Conservation (phyloP, 2,329 filamentous ascomycete genomes). For the Monosporascus sp. region DNA sequence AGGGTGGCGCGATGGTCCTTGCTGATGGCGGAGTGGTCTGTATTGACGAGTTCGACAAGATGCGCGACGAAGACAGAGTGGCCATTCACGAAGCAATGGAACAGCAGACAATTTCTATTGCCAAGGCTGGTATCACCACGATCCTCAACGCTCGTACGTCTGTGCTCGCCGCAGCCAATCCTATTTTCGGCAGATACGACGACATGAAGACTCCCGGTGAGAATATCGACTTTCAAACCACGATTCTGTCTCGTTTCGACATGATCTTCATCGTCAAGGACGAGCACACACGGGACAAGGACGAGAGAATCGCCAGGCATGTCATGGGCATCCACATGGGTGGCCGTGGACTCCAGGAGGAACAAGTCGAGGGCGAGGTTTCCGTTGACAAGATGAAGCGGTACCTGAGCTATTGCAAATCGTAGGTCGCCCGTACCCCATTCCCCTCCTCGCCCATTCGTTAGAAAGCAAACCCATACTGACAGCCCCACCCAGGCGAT, state of each 20-base stretch:
- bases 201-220: conserved; percentile 96
- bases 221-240: conserved; percentile 99
- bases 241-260: conserved; percentile 95
- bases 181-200: conserved; percentile 95
- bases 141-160: conserved; percentile 95
- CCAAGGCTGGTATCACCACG: conserved; percentile 96
- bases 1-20: conserved; percentile 97
- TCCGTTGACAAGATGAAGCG: conserved; percentile 95
- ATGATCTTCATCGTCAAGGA: conserved; percentile 99
- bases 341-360: conserved; percentile 67
- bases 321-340: conserved; percentile 98
- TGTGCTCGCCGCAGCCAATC: conserved; percentile 91
- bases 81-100: conserved; percentile 99
- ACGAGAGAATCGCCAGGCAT: conserved; percentile 91
- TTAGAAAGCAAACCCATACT: conserved; percentile 25
- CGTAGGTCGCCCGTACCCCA: conserved; percentile 51
- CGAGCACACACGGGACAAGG: conserved; percentile 82
- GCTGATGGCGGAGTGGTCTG: conserved; percentile 96
- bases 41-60: conserved; percentile 99
- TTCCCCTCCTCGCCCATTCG: background rate
- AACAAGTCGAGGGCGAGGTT: conserved; percentile 81
- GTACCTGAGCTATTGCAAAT: conserved; percentile 95
- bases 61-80: conserved; percentile 95
- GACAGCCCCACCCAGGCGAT: conserved; percentile 54
- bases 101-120: conserved; percentile 98